These are phyloP conservation scores for Yamadazyma dendronema DNA, from an alignment of 1,139 yeast genomes.

Conservation along the genomic window DNA sequence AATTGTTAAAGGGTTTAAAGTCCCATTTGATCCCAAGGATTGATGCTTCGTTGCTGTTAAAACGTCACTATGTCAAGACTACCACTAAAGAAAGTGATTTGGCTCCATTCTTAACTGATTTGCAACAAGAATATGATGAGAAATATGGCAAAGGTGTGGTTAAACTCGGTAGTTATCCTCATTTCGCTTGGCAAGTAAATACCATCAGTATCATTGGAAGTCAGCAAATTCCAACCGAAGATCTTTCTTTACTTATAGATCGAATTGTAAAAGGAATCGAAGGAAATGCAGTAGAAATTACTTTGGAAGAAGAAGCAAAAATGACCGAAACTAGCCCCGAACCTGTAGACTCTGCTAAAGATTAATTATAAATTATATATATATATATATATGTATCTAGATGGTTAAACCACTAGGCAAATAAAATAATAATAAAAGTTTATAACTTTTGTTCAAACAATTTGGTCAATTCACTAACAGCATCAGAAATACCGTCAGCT, in stretches of 20 bases:
- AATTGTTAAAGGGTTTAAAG: constrained; percentile 39
- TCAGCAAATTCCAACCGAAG: constrained; percentile 27
- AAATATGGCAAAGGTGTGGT: constrained; percentile 37
- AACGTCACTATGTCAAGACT: constrained; percentile 64
- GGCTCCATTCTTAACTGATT: constrained; percentile 57
- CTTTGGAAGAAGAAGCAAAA: constrained; percentile 52
- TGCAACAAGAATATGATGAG: constrained; percentile 48
- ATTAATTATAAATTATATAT: background rate
- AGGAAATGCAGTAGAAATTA: constrained; percentile 53
- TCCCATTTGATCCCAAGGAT: constrained; percentile 26
- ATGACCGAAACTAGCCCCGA: constrained; percentile 18
- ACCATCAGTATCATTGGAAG: constrained; percentile 75
- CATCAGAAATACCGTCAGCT: constrained; percentile 63
- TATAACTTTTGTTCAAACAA: constrained; percentile 57
- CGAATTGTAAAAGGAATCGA: constrained; percentile 43
- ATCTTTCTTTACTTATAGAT: constrained; percentile 44
- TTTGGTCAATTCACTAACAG: constrained; percentile 65
- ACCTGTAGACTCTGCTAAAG: background rate
- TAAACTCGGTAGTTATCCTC: constrained; percentile 85
- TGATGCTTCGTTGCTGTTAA: constrained; percentile 22
- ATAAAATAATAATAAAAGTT: background rate
- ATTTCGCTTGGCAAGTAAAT: constrained; percentile 57
- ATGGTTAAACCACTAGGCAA: no score
- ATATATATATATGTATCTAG: background rate
- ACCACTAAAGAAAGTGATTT: constrained; percentile 59